These are phyloP conservation scores for Aspergillus ustus DNA, from an alignment of 2,329 filamentous ascomycete genomes.

Conservation along the genomic window DNA sequence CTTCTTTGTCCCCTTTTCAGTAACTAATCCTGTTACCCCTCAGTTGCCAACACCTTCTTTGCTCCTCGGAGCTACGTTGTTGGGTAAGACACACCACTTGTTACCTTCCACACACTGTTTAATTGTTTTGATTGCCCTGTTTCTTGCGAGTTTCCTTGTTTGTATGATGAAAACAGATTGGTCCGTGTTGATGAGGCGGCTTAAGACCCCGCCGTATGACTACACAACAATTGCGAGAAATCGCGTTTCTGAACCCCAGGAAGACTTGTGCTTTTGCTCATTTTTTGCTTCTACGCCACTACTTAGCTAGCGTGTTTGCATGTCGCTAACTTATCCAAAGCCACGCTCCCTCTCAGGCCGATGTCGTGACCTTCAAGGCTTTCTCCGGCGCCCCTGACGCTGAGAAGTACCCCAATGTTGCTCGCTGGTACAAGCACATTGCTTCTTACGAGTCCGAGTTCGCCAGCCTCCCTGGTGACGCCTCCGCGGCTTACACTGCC, in stretches of 20 bases:
- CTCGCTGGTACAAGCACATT: conserved; percentile 99
- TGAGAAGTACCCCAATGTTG: conserved; percentile 88
- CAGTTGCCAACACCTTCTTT: conserved; percentile 51
- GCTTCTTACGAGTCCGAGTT: conserved; percentile 92
- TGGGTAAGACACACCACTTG: conserved; percentile 64
- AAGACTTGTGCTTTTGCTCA: conserved; percentile 17
- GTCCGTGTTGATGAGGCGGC: conserved; percentile 95
- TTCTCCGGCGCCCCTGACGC: conserved; percentile 75
- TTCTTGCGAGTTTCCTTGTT: conserved; percentile 28
- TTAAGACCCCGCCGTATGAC: conserved; percentile 88
- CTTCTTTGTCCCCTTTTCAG: conserved; percentile 26
- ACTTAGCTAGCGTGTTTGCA: conserved; percentile 5
- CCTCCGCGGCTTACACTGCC: conserved; percentile 82
- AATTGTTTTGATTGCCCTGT: conserved; percentile 21
- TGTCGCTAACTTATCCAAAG: conserved; percentile 43
- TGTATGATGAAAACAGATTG: conserved; percentile 82
- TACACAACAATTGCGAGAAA: conserved; percentile 72
- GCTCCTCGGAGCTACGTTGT: conserved; percentile 76
- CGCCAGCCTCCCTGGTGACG: conserved; percentile 85
- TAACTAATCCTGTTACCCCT: conserved; percentile 41
- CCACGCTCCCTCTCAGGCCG: conserved; percentile 82
- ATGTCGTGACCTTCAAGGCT: conserved; percentile 94
- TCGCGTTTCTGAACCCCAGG: conserved; percentile 72
- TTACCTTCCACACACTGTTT: conserved; percentile 28
- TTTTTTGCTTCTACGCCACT: conserved; percentile 20